Evolutionary conservation across 768 basidiomycete species (phyloP).

Genomic region (Tephrocybe sp.): DNA sequence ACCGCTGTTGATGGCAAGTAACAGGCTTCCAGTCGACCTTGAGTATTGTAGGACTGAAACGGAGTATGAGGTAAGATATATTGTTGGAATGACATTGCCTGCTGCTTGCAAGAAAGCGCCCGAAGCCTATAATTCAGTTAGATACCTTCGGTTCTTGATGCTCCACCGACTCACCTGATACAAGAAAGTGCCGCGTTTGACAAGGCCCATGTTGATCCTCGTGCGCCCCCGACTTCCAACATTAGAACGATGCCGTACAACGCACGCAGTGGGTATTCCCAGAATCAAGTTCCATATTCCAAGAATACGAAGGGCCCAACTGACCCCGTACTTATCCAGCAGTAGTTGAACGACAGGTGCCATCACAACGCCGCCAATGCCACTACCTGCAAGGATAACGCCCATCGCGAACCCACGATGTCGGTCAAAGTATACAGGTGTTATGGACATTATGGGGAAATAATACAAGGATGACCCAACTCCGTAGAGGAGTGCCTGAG

Average conservation of each 20-base stretch:
- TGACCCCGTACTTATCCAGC: conserved; percentile 32
- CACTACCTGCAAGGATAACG: conserved; percentile 38
- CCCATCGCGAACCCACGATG: conserved; percentile 47
- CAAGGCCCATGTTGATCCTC: conserved; percentile 34
- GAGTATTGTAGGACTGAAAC: conserved; percentile 38
- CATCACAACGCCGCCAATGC: conserved; percentile 44
- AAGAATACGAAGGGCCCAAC: conserved; percentile 37
- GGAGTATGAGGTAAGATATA: conserved; percentile 44
- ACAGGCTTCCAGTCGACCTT: conserved; percentile 32
- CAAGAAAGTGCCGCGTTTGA: conserved; percentile 40
- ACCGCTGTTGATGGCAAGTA: conserved; percentile 42
- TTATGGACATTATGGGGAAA: conserved; percentile 42
- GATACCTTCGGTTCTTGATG: neutral
- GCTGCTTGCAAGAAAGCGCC: conserved; percentile 44
- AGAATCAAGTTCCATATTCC: conserved; percentile 40
- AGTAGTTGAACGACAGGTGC: conserved; percentile 38
- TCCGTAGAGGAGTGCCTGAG: conserved; percentile 42
- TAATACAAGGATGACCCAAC: conserved; percentile 44
- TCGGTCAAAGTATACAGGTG: conserved; percentile 42
- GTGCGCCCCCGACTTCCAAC: conserved; percentile 25
- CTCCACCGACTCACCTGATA: conserved; percentile 30
- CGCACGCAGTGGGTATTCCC: conserved; percentile 35
- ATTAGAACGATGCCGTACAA: conserved; percentile 26
- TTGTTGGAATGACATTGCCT: conserved; percentile 43
- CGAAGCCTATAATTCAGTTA: conserved; percentile 25